phyloP scores from a whole-genome alignment of 306 rosid species.

The Alnus rubra region DNA sequence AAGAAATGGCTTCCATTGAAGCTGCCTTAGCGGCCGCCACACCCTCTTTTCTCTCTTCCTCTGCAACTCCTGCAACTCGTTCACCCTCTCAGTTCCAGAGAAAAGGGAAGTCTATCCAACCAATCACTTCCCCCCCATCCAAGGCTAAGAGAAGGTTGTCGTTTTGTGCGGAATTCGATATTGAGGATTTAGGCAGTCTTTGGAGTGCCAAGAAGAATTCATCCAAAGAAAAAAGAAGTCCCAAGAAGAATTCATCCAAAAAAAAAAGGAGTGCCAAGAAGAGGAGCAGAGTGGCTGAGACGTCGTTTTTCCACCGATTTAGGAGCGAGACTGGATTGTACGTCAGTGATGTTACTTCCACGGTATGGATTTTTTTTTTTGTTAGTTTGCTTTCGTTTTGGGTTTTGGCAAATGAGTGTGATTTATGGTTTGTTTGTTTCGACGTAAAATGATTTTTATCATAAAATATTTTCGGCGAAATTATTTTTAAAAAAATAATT shows the following conservation, averaged over 20 bases:
- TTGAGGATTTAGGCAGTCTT: constrained; percentile 50
- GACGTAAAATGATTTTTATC: no score
- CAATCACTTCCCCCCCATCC: constrained; percentile 38
- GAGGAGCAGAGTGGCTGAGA: constrained; percentile 34
- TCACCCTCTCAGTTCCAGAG: constrained; percentile 17
- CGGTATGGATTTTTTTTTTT: constrained; percentile 38
- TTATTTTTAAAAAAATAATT: no score
- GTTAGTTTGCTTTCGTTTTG: neutral
- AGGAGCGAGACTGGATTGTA: constrained; percentile 52
- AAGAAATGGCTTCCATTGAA: constrained; percentile 84
- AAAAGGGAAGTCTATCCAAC: constrained; percentile 37
- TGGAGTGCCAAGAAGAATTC: no score
- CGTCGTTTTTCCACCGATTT: constrained; percentile 49
- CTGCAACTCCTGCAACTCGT: constrained; percentile 21
- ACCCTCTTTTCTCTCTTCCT: constrained; percentile 28
- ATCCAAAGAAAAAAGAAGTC: no score
- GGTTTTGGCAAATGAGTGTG: neutral
- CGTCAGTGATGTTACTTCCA: constrained; percentile 68
- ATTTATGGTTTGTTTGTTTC: no score
- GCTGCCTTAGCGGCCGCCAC: constrained; percentile 58
- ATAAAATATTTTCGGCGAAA: no score
- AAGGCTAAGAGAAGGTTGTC: constrained; percentile 45
- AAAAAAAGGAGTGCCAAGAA: constrained; percentile 24
- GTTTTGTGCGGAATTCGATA: constrained; percentile 36
- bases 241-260: no score